Evolutionary conservation across 768 basidiomycete genomes (phyloP).

Genomic region (Gautieria morchelliformis): DNA sequence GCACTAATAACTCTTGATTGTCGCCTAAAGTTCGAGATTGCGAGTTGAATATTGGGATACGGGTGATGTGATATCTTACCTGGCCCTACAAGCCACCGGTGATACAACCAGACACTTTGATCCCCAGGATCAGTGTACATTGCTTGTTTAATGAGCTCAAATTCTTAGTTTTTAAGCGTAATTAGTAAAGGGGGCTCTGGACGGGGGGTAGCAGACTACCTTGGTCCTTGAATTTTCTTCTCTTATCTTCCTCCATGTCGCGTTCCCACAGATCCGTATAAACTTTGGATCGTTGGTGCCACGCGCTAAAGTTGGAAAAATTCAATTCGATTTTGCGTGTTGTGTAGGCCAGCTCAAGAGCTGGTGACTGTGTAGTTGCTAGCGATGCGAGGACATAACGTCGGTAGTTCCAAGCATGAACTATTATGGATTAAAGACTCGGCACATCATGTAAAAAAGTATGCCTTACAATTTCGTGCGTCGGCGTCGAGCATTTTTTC

Average conservation of each 20-base stretch:
- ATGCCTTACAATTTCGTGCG: conserved; percentile 76
- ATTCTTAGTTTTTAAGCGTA: conserved; percentile 47
- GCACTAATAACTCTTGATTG: conserved; percentile 43
- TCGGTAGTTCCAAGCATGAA: conserved; percentile 92
- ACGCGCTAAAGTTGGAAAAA: conserved; percentile 97
- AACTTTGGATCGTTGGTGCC: conserved; percentile 93
- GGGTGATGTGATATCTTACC: conserved; percentile 33
- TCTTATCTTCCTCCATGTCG: conserved; percentile 36
- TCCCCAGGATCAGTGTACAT: conserved; percentile 95
- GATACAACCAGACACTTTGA: conserved; percentile 97
- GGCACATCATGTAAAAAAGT: too few species aligned
- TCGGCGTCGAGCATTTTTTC: conserved; percentile 92
- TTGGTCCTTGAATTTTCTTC: conserved; percentile 49
- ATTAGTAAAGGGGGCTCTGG: background rate
- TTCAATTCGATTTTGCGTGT: conserved; percentile 85
- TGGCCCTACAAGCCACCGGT: conserved; percentile 88
- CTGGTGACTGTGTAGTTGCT: conserved; percentile 44
- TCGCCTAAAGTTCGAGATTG: conserved; percentile 36
- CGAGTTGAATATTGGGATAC: background rate
- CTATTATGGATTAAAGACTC: conserved; percentile 31
- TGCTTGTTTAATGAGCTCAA: conserved; percentile 85
- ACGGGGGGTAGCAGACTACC: conserved; percentile 31
- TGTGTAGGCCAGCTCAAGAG: conserved; percentile 78
- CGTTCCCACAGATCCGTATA: conserved; percentile 53
- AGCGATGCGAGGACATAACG: conserved; percentile 73